phyloP scores from a whole-genome alignment of 768 basidiomycete species.

The Auriculariales sp. region DNA sequence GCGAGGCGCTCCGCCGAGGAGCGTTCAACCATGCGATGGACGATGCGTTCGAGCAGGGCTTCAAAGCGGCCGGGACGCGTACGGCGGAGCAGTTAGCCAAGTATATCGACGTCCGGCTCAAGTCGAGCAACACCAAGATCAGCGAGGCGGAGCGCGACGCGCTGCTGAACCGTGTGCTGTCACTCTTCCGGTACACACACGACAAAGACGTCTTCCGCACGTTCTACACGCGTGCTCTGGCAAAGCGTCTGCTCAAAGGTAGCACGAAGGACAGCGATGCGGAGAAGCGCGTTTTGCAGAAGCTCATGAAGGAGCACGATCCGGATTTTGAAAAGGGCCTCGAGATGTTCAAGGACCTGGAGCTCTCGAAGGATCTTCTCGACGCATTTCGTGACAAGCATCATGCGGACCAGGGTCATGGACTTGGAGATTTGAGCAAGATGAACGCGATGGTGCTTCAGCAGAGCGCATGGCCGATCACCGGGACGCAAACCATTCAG shows the following conservation, averaged over 20 bases:
- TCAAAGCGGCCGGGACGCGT: constrained; percentile 62
- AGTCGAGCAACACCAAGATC: constrained; percentile 63
- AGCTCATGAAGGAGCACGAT: constrained; percentile 86
- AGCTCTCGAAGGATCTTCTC: constrained; percentile 61
- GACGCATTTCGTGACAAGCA: constrained; percentile 43
- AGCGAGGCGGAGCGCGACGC: constrained; percentile 49
- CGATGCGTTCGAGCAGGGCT: constrained; percentile 60
- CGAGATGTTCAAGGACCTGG: constrained; percentile 88
- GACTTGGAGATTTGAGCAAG: constrained; percentile 28
- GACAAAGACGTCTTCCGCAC: constrained; percentile 91
- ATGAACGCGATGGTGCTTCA: constrained; percentile 75
- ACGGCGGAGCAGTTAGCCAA: constrained; percentile 92
- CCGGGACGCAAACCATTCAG: constrained; percentile 32
- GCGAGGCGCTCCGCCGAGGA: background rate
- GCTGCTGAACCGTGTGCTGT: constrained; percentile 50
- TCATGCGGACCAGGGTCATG: constrained; percentile 11
- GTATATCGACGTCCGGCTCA: constrained; percentile 75
- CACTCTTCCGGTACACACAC: constrained; percentile 67
- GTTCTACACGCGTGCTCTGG: constrained; percentile 78
- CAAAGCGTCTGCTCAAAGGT: constrained; percentile 76
- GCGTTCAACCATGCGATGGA: background rate
- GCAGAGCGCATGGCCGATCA: constrained; percentile 78
- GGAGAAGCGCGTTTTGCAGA: constrained; percentile 71
- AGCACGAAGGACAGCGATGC: constrained; percentile 78
- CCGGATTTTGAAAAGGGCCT: constrained; percentile 90